Conservation (phyloP, 164 flowering plant genomes). For the Stephania yunnanensis region DNA sequence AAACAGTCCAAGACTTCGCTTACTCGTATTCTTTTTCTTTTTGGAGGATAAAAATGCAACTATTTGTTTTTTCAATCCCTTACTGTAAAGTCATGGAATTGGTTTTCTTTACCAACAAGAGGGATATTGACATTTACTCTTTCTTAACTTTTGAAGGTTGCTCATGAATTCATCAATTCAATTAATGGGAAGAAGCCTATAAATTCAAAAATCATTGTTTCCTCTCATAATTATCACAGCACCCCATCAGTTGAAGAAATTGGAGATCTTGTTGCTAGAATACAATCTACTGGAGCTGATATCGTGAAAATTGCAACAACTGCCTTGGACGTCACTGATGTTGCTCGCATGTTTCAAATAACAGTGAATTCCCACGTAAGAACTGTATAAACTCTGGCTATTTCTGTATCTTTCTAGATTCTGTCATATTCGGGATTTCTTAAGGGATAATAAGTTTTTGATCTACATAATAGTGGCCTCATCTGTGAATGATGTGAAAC, state of each 20-base stretch:
- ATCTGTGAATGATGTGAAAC: not conserved
- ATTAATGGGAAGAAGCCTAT: constrained; percentile 56
- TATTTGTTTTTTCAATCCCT: not conserved
- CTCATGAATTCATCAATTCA: constrained; percentile 56
- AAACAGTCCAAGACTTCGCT: not conserved
- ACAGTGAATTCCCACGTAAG: constrained; percentile 83
- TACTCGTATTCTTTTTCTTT: too few relatives aligned
- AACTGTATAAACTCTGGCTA: constrained; percentile 11
- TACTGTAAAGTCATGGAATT: not conserved
- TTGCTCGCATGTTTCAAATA: constrained; percentile 73
- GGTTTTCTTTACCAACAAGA: constrained; percentile 2
- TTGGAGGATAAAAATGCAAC: not conserved
- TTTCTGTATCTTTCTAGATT: not conserved
- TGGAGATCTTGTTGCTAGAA: constrained; percentile 65
- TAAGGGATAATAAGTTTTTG: not conserved
- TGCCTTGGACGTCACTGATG: constrained; percentile 80
- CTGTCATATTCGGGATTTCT: not conserved
- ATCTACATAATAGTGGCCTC: not conserved
- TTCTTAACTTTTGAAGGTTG: constrained; percentile 48
- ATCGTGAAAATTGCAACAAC: constrained; percentile 92
- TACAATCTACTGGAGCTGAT: constrained; percentile 94
- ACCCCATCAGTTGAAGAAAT: constrained; percentile 90
- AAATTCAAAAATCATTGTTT: constrained; percentile 71
- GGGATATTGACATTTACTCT: not conserved
- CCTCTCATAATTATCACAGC: constrained; percentile 74